Evolutionary conservation across 495 filamentous ascomycete genomes (phyloP), one percentile per base, ranked within the genome.

Genomic region (Neurospora sp.): DNA sequence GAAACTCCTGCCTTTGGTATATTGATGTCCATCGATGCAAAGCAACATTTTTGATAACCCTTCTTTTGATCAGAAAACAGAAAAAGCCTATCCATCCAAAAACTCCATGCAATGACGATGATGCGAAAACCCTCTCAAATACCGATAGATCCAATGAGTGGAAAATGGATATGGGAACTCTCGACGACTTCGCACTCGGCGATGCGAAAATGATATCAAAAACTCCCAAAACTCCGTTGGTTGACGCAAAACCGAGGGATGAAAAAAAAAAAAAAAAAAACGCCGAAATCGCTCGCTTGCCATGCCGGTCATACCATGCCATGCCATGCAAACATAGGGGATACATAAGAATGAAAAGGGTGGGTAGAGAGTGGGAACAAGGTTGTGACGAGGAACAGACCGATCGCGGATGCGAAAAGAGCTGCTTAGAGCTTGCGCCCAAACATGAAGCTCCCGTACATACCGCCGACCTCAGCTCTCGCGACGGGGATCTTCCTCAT

Each of bases 381-480:
- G 13, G 54, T 36, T 62, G 2, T 66, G 71, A 38, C 31, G 71
- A 66, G 38, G 21, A 37, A 37, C 21, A 72, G 40, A 15, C 39
- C 34, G 17, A 36, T 59, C n/a, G 31, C 34, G 34, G 19, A 38
- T 70, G n/a, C 19, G 9, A 5, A 40, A 73, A 39, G 73, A 40
- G 62, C 17, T 34, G 8, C 36, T 83, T 76, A 86, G 37, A 86
- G 74, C 77, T 84, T 82, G 43, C 85, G 77, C 75, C 83, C 84
- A 77, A 94, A 96, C 90, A 94, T 94, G 80, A 92, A 96, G 74
- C 90, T 90, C 62, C 92, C 93, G 80, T 96, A 96, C 83, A 97
- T 90, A 31, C 93, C 93, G 15, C 92, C 92, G 3, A 96, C 92
- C 76, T 94, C 92, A 8, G 90, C 89, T 43, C 85, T 81, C 15